Conservation (phyloP, 202 grass and related monocot genomes). For the Elaeis oleifera region DNA sequence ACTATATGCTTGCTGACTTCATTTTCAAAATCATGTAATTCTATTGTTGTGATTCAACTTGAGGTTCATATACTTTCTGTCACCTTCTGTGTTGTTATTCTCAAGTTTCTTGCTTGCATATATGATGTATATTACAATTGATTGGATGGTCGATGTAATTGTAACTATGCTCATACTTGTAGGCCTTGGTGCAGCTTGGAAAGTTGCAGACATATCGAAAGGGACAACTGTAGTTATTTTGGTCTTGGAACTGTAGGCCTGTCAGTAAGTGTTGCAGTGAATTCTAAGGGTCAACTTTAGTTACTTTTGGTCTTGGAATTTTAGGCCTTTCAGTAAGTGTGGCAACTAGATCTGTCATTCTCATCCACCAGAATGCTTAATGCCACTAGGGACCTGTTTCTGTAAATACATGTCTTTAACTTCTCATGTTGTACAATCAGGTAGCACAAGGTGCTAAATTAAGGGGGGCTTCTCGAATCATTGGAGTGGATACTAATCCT, state of each 20-base stretch:
- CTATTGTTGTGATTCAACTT: no score
- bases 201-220: slow-evolving; percentile 66
- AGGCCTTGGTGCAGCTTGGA: slow-evolving; percentile 95
- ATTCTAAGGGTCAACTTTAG: slow-evolving; percentile 55
- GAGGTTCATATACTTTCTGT: no score
- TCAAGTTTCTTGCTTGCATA: no score
- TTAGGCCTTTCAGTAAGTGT: slow-evolving; percentile 86
- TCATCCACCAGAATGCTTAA: no score
- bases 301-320: slow-evolving; percentile 88
- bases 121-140: no score
- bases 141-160: slow-evolving; percentile 1
- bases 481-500: slow-evolving; percentile 86
- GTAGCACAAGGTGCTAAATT: slow-evolving; percentile 90
- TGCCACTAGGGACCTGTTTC: no score
- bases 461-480: slow-evolving; percentile 72
- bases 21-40: no score
- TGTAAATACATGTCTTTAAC: no score
- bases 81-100: no score
- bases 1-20: no score
- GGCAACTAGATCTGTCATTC: background rate
- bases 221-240: slow-evolving; percentile 86
- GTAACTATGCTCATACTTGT: slow-evolving; percentile 1
- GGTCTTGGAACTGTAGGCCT: slow-evolving; percentile 89
- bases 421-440: slow-evolving; percentile 29
- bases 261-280: slow-evolving; percentile 52